A percentile compares a stretch with the other conserved stretches of the same genome.
phyloP scores from a whole-genome alignment of 202 grass and related monocot genomes.

The Carex sylvatica region DNA sequence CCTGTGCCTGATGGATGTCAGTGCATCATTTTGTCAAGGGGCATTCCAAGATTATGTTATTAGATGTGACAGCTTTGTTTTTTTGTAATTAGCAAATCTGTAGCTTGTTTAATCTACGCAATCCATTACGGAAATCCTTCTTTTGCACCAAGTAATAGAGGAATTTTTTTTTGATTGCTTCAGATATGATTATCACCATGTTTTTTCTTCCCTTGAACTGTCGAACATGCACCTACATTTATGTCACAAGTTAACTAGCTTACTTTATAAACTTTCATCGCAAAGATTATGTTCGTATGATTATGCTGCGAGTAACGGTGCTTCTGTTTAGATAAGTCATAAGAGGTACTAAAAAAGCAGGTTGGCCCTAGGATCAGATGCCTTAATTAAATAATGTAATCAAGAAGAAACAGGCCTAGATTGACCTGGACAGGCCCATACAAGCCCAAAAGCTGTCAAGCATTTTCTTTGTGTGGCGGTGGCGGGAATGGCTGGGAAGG shows the following conservation, averaged over 20 bases:
- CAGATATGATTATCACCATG: not conserved
- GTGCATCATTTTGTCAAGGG: conserved; percentile 1
- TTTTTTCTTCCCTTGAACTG: not conserved
- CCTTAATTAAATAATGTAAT: not conserved
- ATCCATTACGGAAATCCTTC: not conserved
- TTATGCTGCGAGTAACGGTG: not conserved
- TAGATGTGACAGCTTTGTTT: not conserved
- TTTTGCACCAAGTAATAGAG: not conserved
- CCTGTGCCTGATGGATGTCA: not conserved
- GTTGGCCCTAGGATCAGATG: too few relatives aligned
- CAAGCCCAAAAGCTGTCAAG: not conserved
- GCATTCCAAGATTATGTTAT: not conserved
- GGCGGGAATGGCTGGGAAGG: not conserved
- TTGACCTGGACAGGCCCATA: not conserved
- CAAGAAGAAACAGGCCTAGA: not conserved
- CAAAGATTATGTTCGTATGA: not conserved
- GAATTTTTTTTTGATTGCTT: not conserved
- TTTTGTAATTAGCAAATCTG: conserved; percentile 16
- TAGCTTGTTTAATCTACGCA: not conserved
- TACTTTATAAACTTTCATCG: not conserved
- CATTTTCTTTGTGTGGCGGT: conserved; percentile 16
- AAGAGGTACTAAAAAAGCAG: not conserved
- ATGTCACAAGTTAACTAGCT: not conserved
- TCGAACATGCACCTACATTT: not conserved
- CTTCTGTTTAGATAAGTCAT: not conserved